Conservation (phyloP, 176 grass and related monocot species). For the Guadua angustifolia region DNA sequence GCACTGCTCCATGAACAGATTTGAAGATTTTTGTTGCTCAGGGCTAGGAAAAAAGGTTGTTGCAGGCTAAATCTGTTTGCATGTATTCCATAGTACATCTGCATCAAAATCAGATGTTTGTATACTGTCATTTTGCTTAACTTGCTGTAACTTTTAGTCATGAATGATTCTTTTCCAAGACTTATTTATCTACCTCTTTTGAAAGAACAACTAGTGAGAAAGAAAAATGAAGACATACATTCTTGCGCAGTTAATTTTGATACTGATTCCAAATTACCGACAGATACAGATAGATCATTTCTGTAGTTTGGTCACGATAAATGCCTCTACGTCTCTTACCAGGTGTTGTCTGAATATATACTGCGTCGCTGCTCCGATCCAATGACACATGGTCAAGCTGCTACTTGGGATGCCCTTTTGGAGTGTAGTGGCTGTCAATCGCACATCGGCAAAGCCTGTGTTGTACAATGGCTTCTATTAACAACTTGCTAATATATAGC, state of each 20-base stretch:
- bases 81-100: background rate
- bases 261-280: constrained; percentile 3
- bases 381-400: constrained; percentile 25
- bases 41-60: background rate
- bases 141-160: background rate
- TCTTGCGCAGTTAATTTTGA: background rate
- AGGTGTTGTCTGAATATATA: background rate
- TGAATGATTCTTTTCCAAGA: background rate
- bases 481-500: background rate
- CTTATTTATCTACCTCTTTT: background rate
- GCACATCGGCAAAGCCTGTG: background rate
- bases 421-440: constrained; percentile 39
- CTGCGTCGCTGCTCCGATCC: constrained; percentile 34
- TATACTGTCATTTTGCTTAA: background rate
- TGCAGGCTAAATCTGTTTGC: background rate
- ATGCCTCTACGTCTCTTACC: background rate
- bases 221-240: background rate
- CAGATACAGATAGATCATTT: constrained; percentile 1
- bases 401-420: constrained; percentile 54
- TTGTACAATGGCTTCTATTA: background rate
- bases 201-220: background rate
- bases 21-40: background rate
- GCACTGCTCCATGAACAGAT: background rate
- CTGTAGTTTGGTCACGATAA: constrained; percentile 3
- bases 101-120: background rate